Evolutionary conservation across 306 rosid genomes (phyloP).

Genomic region (Cucurbita moschata): DNA sequence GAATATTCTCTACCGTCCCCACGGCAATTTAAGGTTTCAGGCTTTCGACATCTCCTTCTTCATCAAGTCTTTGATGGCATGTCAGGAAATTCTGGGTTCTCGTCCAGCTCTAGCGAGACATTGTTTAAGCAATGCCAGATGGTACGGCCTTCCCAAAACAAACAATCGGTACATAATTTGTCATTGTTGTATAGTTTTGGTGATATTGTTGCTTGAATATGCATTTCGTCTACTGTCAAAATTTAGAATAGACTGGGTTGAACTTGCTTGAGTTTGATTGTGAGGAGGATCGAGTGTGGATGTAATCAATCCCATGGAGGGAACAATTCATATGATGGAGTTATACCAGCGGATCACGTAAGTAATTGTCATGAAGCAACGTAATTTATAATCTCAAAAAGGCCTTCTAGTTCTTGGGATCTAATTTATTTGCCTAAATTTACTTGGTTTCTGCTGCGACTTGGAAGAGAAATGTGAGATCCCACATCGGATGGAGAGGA

Average conservation of each 20-base stretch:
- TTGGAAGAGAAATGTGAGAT: too few relatives aligned
- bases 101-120: not conserved
- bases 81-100: not conserved
- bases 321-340: conserved; percentile 54
- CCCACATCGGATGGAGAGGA: too few relatives aligned
- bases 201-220: not conserved
- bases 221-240: not conserved
- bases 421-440: not conserved
- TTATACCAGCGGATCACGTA: conserved; percentile 45
- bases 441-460: not conserved
- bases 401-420: not conserved
- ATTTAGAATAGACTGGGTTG: not conserved
- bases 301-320: conserved; percentile 71
- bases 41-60: not conserved
- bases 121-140: not conserved
- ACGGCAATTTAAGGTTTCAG: not conserved
- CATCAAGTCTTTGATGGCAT: not conserved
- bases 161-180: not conserved
- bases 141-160: not conserved
- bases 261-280: conserved; percentile 15
- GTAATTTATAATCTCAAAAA: not conserved
- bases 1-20: not conserved
- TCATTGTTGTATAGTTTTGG: not conserved
- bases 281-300: conserved; percentile 63
- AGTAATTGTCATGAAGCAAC: conserved; percentile 17